Evolutionary conservation across 306 rosid species (phyloP), one percentile per base, ranked within the genome.

Genomic region (Dryas drummondii): DNA sequence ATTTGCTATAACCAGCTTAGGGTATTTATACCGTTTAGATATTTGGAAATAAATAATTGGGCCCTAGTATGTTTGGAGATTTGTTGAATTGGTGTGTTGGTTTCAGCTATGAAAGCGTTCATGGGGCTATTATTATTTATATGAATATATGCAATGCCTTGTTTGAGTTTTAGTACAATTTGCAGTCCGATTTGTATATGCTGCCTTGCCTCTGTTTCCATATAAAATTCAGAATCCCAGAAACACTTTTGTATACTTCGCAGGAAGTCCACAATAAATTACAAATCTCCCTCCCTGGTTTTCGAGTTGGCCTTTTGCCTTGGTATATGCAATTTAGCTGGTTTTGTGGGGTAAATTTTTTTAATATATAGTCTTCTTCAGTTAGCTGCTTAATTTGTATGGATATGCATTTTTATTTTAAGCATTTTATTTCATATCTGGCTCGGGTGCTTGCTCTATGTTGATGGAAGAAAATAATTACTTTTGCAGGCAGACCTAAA

Each of bases 401-500:
- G 9, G 45, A 52, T 40, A 4, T 70, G 68, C 6, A 40, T 62
- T 6, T 40, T 62, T 62, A 9, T 14, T 13, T 37, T 22, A 50
- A 50, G 46, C 47, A 12, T 22, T 51, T 57, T 42, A 6, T 67
- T 74, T 8, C 15, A 5, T 5, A 41, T 67, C 16, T 52, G 17
- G n/a, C 0, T 19, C 12, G 48, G 7, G 27, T 5, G 11, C 15
- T 41, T 45, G 12, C 16, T 5, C 40, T 68, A 56, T 61, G 22
- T 41, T 68, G 26, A 70, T 48, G 69, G 64, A 60, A 48, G 58
- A 12, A 12, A 5, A 16, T 72, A 50, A 57, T 75, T 54, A 70
- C 72, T 78, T 44, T 84, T 61, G 46, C 93, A 93, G 98, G 87
- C 68, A 32, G 98, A 93, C 83, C 81, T 87, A 84, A 93, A 93